Conservation (phyloP, 2,329 filamentous ascomycete species). For the Meredithiella fracta region DNA sequence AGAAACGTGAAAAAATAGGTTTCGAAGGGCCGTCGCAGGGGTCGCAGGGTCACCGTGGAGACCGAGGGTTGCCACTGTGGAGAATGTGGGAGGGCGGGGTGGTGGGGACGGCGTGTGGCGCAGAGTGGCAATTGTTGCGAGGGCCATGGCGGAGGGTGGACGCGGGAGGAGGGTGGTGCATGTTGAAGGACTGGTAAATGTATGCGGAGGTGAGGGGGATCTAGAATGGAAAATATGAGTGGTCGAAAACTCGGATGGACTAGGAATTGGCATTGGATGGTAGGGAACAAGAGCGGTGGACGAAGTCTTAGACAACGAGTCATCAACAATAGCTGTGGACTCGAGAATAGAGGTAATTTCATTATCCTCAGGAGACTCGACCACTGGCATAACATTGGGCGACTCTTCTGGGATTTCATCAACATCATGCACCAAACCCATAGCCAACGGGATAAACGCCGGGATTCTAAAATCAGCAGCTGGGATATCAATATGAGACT, state of each 20-base stretch:
- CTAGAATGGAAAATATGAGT: not conserved
- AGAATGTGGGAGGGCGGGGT: slow-evolving; percentile 15
- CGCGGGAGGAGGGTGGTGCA: not conserved
- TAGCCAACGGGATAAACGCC: no score
- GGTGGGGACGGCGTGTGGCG: slow-evolving; percentile 7
- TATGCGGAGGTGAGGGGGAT: not conserved
- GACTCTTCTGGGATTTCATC: not conserved
- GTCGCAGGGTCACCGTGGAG: slow-evolving; percentile 14
- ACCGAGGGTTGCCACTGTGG: slow-evolving; percentile 16
- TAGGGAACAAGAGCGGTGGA: slow-evolving; percentile 12
- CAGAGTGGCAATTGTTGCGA: not conserved
- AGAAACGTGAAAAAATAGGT: slow-evolving; percentile 9
- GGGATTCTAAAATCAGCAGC: not conserved
- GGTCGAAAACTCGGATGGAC: not conserved
- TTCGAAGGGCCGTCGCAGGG: slow-evolving; percentile 4
- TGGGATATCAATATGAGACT: not conserved
- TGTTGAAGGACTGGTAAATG: not conserved
- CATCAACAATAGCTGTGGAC: slow-evolving; percentile 10
- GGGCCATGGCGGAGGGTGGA: not conserved
- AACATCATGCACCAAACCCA: not conserved
- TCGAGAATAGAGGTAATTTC: not conserved
- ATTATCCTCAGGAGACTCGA: not conserved
- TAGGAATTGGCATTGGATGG: not conserved
- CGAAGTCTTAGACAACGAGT: slow-evolving; percentile 7
- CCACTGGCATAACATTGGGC: slow-evolving; percentile 8